Conservation (phyloP, 495 filamentous ascomycete genomes). For the Xylaria flabelliformis region DNA sequence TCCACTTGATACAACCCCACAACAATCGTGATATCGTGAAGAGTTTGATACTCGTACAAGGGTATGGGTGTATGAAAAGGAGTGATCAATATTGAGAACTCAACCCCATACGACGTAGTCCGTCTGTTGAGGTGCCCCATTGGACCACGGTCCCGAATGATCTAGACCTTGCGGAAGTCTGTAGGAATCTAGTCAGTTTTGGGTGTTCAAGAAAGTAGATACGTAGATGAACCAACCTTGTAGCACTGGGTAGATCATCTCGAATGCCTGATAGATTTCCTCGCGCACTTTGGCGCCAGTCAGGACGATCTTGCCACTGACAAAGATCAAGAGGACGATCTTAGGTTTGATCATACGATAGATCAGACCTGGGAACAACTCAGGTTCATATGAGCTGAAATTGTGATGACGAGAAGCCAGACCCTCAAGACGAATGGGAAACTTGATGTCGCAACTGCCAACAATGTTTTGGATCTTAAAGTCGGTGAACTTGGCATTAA, state of each 20-base stretch:
- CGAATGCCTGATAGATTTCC: conserved; percentile 98
- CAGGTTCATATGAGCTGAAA: conserved; percentile 98
- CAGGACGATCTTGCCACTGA: conserved; percentile 97
- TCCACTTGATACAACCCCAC: conserved; percentile 23
- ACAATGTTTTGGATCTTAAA: conserved; percentile 99
- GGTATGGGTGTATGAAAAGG: conserved; percentile 31
- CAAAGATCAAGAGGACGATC: conserved; percentile 98
- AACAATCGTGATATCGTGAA: conserved; percentile 60
- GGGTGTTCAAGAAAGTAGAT: background rate
- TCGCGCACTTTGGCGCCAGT: conserved; percentile 98
- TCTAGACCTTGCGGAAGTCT: conserved; percentile 61
- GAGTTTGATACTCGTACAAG: conserved; percentile 62
- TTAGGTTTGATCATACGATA: conserved; percentile 99
- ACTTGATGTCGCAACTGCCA: conserved; percentile 98
- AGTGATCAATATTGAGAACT: conserved; percentile 3
- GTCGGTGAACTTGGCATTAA: conserved; percentile 99
- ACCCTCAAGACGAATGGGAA: conserved; percentile 96
- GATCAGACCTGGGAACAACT: conserved; percentile 98
- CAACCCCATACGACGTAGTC: background rate
- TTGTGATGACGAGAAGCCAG: conserved; percentile 96
- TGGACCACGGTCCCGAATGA: background rate
- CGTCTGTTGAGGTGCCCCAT: background rate
- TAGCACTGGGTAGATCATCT: conserved; percentile 98
- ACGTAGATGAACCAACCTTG: conserved; percentile 66
- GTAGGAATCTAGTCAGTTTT: conserved; percentile 12